Percentiles rank a stretch among this genome's conserved stretches.
phyloP scores from a whole-genome alignment of 257 asterid species.

The Marsdenia floribunda region DNA sequence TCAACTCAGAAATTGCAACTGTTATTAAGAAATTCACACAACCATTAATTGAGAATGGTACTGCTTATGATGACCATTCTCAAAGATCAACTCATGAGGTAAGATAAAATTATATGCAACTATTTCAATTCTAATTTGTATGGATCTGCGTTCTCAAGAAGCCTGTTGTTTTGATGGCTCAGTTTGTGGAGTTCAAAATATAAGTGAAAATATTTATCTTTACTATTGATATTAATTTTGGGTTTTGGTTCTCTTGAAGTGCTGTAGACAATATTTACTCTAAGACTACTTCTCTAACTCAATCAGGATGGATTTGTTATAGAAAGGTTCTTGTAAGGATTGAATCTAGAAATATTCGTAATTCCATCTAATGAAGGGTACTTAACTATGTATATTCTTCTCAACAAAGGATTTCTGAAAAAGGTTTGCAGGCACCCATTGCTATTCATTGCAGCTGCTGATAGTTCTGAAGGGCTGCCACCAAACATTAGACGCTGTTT shows the following conservation, averaged over 20 bases:
- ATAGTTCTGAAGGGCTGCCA: constrained; percentile 82
- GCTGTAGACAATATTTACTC: neutral
- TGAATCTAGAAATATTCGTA: neutral
- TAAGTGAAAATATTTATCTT: neutral
- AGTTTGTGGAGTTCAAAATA: neutral
- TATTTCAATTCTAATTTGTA: neutral
- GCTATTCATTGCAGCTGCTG: constrained; percentile 82
- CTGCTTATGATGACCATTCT: constrained; percentile 25
- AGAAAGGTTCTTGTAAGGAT: neutral
- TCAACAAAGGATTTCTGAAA: constrained; percentile 34
- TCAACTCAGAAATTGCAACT: constrained; percentile 79
- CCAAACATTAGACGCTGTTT: constrained; percentile 84
- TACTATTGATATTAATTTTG: neutral
- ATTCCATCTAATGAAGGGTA: constrained; percentile 6
- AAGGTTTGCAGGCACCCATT: constrained; percentile 54
- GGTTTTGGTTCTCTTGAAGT: constrained; percentile 4
- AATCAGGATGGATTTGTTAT: neutral
- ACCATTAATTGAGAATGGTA: constrained; percentile 51
- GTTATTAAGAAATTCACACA: constrained; percentile 77
- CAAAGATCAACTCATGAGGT: constrained; percentile 47
- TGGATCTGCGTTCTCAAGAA: neutral
- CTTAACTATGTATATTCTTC: constrained; percentile 13
- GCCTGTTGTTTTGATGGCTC: neutral
- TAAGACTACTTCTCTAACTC: neutral
- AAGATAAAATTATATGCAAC: constrained; percentile 29